Base-by-base conservation (phyloP, 2,329 filamentous ascomycete species). In the Ophiostoma pallidulum region DNA sequence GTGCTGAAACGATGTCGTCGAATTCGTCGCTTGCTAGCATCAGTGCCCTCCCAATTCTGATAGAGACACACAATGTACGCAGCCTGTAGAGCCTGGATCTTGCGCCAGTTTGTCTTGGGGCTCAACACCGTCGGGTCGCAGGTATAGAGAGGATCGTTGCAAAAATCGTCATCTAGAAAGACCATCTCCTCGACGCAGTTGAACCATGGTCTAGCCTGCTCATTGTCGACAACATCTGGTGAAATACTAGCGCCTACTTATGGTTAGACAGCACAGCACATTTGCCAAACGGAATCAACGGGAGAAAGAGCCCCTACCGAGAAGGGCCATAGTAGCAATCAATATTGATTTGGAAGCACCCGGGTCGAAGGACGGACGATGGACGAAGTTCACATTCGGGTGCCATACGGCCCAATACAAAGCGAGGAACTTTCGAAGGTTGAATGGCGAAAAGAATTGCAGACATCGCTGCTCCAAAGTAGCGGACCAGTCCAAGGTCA, bases 131-230 rank as follows among this genome's bases (percentile, higher is more conserved):
- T 2, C 29, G 44, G 4, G 35, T 31, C 26, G 13, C 9, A 20
- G 1, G 26, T 24, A 9, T 39, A 40, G 18, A 38, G 33, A n/a
- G n/a, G n/a, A n/a, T n/a, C n/a, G n/a, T 41, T 40, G 28, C 41
- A 35, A 28, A 49, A 49, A 20, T 49, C 47, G 35, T 44, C 41
- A 9, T 49, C 47, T 4, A 42, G 39, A 13, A 44, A 28, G 3
- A 49, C 24, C 22, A 49, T 41, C 22, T 47, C 47, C 36, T 49
- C 47, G n/a, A 44, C 35, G 28, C 47, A 49, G 36, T 44, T 49
- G 28, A 49, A 49, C 47, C 47, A 49, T 10, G 41, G 16, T 13
- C 22, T 19, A 8, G 47, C 47, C 29, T 44, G 35, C 16, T 36
- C 13, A 29, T 44, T 29, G 35, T 45, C 47, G 6, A 29, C 18